A percentile compares a stretch with the other conserved stretches of the same genome.
Evolutionary conservation across 495 filamentous ascomycete genomes (phyloP).

Genomic region (Pyrenopolyporus hunteri): DNA sequence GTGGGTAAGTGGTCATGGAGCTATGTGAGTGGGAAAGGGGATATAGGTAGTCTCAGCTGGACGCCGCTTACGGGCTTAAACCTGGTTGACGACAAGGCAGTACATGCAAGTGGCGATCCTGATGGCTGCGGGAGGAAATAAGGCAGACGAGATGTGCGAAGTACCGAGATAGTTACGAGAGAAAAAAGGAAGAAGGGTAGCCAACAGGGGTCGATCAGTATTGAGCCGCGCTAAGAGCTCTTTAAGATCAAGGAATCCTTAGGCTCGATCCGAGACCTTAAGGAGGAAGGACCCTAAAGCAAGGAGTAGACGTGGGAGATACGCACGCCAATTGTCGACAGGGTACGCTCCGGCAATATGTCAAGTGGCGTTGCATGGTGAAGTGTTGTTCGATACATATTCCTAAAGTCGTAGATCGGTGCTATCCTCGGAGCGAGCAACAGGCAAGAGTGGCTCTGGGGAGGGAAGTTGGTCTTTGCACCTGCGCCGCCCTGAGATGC

Average conservation of each 20-base stretch:
- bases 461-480: slow-evolving; percentile 16
- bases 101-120: slow-evolving; percentile 9
- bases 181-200: no score
- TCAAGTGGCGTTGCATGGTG: slow-evolving; percentile 25
- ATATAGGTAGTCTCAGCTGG: slow-evolving; percentile 8
- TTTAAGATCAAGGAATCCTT: slow-evolving; percentile 22
- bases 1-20: slow-evolving; percentile 16
- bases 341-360: slow-evolving; percentile 13
- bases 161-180: not conserved
- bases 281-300: slow-evolving; percentile 17
- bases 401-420: slow-evolving; percentile 11
- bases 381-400: slow-evolving; percentile 13
- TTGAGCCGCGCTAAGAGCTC: slow-evolving; percentile 31
- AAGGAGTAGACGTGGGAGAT: slow-evolving; percentile 9
- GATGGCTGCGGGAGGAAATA: not conserved
- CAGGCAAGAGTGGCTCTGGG: slow-evolving; percentile 16
- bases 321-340: no score
- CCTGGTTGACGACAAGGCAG: slow-evolving; percentile 5
- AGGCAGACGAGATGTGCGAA: not conserved
- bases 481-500: slow-evolving; percentile 13
- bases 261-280: slow-evolving; percentile 31
- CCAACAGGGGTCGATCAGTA: slow-evolving; percentile 10
- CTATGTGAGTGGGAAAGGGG: slow-evolving; percentile 6
- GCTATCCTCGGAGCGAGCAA: slow-evolving; percentile 14
- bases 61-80: not conserved